Evolutionary conservation across 768 basidiomycete species (phyloP).

Genomic region (Dacryopinax primogenitus): DNA sequence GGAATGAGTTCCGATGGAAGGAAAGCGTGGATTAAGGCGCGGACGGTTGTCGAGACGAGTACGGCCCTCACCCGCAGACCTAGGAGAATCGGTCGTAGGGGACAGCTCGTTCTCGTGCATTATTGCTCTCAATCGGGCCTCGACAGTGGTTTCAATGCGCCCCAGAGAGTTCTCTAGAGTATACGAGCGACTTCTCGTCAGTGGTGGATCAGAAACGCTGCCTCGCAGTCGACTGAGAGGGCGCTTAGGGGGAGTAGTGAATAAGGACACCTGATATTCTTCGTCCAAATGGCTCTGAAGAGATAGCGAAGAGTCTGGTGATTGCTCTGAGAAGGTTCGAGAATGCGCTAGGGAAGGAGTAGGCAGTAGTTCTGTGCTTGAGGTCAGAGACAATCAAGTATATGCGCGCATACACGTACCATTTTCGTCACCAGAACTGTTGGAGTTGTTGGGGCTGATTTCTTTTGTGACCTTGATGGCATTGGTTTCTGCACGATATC

Average conservation of each 20-base stretch:
- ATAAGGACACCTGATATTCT: constrained; percentile 17
- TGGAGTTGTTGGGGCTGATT: constrained; percentile 28
- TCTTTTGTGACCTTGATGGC: constrained; percentile 50
- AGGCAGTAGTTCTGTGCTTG: constrained; percentile 39
- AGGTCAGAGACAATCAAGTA: constrained; percentile 19
- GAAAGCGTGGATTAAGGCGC: background rate
- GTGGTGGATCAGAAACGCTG: background rate
- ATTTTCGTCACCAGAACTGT: constrained; percentile 33
- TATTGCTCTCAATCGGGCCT: constrained; percentile 42
- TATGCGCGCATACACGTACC: constrained; percentile 32
- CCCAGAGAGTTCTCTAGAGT: background rate
- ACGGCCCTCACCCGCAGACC: constrained; percentile 1
- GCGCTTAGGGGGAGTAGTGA: constrained; percentile 45
- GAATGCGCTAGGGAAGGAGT: constrained; percentile 51
- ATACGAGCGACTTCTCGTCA: background rate
- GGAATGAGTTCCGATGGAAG: background rate
- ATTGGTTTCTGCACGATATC: constrained; percentile 55
- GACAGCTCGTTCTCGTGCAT: constrained; percentile 25
- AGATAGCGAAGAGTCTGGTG: constrained; percentile 29
- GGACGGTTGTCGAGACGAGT: background rate
- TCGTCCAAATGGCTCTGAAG: constrained; percentile 23
- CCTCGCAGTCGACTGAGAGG: background rate
- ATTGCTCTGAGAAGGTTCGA: constrained; percentile 38
- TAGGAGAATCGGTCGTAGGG: constrained; percentile 8
- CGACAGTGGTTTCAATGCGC: constrained; percentile 35